Evolutionary conservation across 2,329 filamentous ascomycete genomes (phyloP).

Genomic region (Ophiognomonia clavigignenti-juglandacearum): DNA sequence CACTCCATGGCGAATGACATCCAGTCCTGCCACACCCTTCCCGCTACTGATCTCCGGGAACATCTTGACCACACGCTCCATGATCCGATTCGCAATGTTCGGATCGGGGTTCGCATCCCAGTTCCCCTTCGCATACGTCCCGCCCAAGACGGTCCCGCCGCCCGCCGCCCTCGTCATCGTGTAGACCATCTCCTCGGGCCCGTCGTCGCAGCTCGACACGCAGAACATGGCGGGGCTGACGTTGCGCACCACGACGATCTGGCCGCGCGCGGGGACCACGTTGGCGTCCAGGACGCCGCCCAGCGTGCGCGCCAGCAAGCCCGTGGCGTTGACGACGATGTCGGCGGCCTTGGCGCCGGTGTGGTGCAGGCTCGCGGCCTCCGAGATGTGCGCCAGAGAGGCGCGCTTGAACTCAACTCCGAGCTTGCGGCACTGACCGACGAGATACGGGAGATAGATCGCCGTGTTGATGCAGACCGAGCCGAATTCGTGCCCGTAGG

Average conservation of each 20-base stretch:
- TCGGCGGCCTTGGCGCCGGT: slow-evolving; percentile 55
- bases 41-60: slow-evolving; percentile 61
- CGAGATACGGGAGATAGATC: slow-evolving; percentile 81
- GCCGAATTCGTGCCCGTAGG: slow-evolving; percentile 71
- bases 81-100: slow-evolving; percentile 75
- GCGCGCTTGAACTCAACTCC: slow-evolving; percentile 65
- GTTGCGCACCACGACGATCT: slow-evolving; percentile 80
- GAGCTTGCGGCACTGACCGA: slow-evolving; percentile 70
- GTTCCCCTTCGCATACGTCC: slow-evolving; percentile 72
- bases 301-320: slow-evolving; percentile 67
- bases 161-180: slow-evolving; percentile 74
- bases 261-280: slow-evolving; percentile 73
- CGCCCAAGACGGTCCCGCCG: slow-evolving; percentile 85
- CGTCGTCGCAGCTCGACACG: slow-evolving; percentile 69
- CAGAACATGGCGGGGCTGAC: slow-evolving; percentile 65
- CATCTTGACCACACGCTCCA: slow-evolving; percentile 66
- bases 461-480: slow-evolving; percentile 90
- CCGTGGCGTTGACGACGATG: slow-evolving; percentile 80
- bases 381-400: slow-evolving; percentile 63
- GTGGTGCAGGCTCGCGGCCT: slow-evolving; percentile 60
- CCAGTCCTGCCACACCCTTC: slow-evolving; percentile 66
- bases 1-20: slow-evolving; percentile 75
- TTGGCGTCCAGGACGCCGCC: slow-evolving; percentile 75
- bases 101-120: slow-evolving; percentile 79
- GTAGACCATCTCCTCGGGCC: slow-evolving; percentile 68